Evolutionary conservation across 2,329 filamentous ascomycete genomes (phyloP), one percentile per base, ranked within the genome.

Genomic region (Myriosclerotinia curreyana): DNA sequence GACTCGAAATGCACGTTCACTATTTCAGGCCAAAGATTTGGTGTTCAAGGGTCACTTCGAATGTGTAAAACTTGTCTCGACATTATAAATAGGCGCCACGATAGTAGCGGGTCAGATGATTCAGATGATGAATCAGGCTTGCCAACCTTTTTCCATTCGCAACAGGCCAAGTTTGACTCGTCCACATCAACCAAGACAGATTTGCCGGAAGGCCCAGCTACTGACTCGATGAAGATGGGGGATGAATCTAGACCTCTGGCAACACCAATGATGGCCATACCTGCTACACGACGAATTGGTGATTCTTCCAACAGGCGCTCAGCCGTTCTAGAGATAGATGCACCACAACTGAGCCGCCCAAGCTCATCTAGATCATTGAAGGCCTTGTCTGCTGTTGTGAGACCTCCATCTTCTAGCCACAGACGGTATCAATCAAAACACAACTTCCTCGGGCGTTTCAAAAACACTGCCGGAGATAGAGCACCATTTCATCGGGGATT

Each of bases 1-100:
- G 95, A 98, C 76, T 91, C 91, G 5, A 96, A 96, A 75, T 99
- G 95, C 77, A 99, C 94, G 0, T 90, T 90, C 6, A 87, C 94
- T n/a, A 91, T 98, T 31, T 85, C 92, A 7, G 95, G 94, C 7
- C 85, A 90, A 68, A 87, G 88, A 58, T 98, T 99, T 75, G 93
- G 92, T 20, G 92, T 97, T 58, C 85, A 87, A 55, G 90, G 92
- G 8, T 91, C 87, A 17, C 81, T 99, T 50, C 85, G 94, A 65
- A 91, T 99, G 15, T 99, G 95, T 79, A 96, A 93, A 71, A 91
- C 91, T 28, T 99, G 95, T 72, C 87, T 98, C 69, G 86, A 86
- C 62, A 92, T 98, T 73, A 96, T 99, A 70, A 92, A 93, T 70
- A 90, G 91, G 48, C 88, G 94, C 53, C 90, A 96, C 66, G 92